phyloP scores from a whole-genome alignment of 2,329 filamentous ascomycete species.

The Aureobasidium sp. region DNA sequence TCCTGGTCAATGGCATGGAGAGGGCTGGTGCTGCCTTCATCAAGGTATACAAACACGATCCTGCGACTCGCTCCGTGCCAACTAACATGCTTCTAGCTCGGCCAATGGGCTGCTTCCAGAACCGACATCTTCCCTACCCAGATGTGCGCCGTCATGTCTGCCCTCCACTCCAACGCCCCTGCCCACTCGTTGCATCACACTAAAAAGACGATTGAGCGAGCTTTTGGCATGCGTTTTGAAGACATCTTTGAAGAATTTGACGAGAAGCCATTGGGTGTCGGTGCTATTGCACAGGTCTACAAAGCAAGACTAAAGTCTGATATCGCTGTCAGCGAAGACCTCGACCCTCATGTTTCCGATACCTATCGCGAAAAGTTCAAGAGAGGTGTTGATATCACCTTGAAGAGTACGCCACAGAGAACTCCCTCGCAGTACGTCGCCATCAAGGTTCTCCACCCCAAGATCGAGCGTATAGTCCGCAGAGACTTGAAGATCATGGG shows the following conservation, averaged over 20 bases:
- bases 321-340: constrained; percentile 55
- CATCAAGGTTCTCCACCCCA: constrained; percentile 89
- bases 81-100: constrained; percentile 50
- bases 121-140: constrained; percentile 93
- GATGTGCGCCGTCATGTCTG: constrained; percentile 88
- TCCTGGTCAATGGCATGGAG: constrained; percentile 85
- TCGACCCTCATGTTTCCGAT: constrained; percentile 30
- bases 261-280: constrained; percentile 79
- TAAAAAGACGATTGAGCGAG: constrained; percentile 66
- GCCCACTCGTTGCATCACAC: constrained; percentile 79
- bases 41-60: constrained; percentile 50
- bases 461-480: constrained; percentile 81
- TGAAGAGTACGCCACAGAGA: constrained; percentile 77
- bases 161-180: constrained; percentile 86
- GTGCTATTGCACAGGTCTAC: constrained; percentile 96
- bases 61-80: no score
- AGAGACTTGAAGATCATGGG: constrained; percentile 89
- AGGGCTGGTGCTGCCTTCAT: constrained; percentile 91
- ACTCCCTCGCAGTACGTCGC: constrained; percentile 90
- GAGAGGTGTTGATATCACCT: constrained; percentile 72
- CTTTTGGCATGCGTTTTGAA: constrained; percentile 74
- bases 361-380: constrained; percentile 61
- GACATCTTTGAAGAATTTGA: constrained; percentile 97
- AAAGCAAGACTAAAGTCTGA: constrained; percentile 82
- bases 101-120: constrained; percentile 95